Conservation (phyloP, 495 filamentous ascomycete species). For the Rhypophila decipiens region DNA sequence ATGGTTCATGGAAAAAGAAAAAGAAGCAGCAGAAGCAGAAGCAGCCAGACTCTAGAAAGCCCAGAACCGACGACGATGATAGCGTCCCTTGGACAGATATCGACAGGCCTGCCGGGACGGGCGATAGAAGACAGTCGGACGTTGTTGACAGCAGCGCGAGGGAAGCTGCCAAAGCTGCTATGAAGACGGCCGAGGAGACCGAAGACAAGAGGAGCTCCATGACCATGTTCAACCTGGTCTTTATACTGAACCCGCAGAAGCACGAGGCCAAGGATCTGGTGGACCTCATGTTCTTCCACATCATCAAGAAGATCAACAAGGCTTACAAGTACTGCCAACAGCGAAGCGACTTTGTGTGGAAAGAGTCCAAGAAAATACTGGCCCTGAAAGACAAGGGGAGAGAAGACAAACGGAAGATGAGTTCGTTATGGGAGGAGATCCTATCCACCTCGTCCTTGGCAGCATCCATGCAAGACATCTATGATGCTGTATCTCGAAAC, state of each 20-base stretch:
- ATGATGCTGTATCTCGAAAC: conserved; percentile 69
- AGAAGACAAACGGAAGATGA: conserved; percentile 56
- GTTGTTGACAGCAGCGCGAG: conserved; percentile 30
- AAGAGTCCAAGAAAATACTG: conserved; percentile 72
- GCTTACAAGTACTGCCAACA: conserved; percentile 87
- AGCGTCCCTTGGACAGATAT: conserved; percentile 10
- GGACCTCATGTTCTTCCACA: conserved; percentile 75
- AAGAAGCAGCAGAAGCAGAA: conserved; percentile 42
- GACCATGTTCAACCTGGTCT: conserved; percentile 97
- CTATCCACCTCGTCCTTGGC: conserved; percentile 72
- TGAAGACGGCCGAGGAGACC: conserved; percentile 36
- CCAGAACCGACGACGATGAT: conserved; percentile 25
- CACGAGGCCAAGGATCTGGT: conserved; percentile 68
- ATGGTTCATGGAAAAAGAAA: conserved; percentile 81
- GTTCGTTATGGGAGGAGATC: conserved; percentile 60
- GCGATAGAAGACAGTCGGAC: conserved; percentile 16
- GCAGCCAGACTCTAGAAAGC: conserved; percentile 5
- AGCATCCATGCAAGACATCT: conserved; percentile 73
- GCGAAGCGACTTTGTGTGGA: conserved; percentile 79
- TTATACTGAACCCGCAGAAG: conserved; percentile 74
- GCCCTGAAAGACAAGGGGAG: conserved; percentile 69
- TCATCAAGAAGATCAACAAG: conserved; percentile 84
- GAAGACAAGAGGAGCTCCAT: conserved; percentile 58
- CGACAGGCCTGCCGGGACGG: conserved; percentile 6
- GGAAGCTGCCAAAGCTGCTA: conserved; percentile 29